Base-by-base conservation (phyloP, 176 grass and related monocot species). In the Pontederia crassipes region DNA sequence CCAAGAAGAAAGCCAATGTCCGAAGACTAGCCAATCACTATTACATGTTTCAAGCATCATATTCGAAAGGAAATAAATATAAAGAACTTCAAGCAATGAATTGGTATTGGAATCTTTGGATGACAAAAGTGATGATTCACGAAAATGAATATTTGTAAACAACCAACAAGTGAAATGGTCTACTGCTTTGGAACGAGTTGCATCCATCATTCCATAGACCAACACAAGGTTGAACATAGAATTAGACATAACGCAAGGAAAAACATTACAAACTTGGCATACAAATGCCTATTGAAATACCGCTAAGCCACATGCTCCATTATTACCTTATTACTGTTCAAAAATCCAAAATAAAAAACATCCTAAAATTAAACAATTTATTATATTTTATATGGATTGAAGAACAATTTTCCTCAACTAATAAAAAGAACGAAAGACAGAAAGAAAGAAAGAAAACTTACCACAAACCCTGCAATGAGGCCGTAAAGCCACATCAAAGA, bases 401-500 rank as follows among this genome's bases (percentile, higher is more conserved):
- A 12, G 12, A 52, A 5, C 49, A 52, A 15, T 24, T 24, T 1
- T 24, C 11, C 11, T 52, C 12, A 52, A 15, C 11, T 52, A 17
- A 57, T n/a, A 49, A 27, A 10, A 66, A 11, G 10, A 28, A 54
- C 9, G 45, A 2, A 7, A 26, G 27, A 66, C 55, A 69, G 45
- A 62, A 32, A 13, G 8, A 62, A 15, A n/a, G 46, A 20, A 54
- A 55, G 27, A 29, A 26, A 61, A 75, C 86, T 90, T 64, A 96
- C 86, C 60, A 96, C 65, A 64, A 96, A 78, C 17, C 91, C 86
- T 76, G 91, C 91, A 49, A 96, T 80, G 27, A 86, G 91, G 9
- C 86, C 91, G 60, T 86, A 96, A 54, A 96, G 83, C 91, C 91
- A 96, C 83, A 96, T 90, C 71, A 96, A 66, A 49, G 91, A 90